A percentile compares a stretch with the other conserved stretches of the same genome.
phyloP scores from a whole-genome alignment of 2,329 filamentous ascomycete species.

The Neopestalotiopsis sp. region DNA sequence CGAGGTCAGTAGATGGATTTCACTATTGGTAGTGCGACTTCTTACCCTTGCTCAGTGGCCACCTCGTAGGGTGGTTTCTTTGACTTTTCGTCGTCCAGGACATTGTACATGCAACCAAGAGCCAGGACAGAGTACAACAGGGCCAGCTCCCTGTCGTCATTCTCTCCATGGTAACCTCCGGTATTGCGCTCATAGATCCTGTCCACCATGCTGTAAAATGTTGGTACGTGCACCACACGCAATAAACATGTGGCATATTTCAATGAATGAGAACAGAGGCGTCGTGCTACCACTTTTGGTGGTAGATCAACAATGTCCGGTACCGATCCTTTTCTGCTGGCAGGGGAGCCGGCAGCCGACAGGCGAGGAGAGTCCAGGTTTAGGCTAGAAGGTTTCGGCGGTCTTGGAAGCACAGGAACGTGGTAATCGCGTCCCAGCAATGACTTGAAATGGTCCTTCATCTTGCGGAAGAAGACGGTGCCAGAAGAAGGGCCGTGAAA shows the following conservation, averaged over 20 bases:
- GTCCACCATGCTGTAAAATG: slow-evolving; percentile 72
- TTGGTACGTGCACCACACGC: slow-evolving; percentile 73
- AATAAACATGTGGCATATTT: slow-evolving; percentile 47
- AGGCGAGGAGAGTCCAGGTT: slow-evolving; percentile 75
- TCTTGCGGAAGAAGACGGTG: slow-evolving; percentile 82
- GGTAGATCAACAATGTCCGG: slow-evolving; percentile 72
- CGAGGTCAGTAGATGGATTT: slow-evolving; percentile 7
- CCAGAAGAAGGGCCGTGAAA: slow-evolving; percentile 95
- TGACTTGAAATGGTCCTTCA: slow-evolving; percentile 86
- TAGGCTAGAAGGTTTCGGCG: slow-evolving; percentile 54
- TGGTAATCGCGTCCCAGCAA: slow-evolving; percentile 71
- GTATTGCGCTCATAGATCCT: slow-evolving; percentile 67
- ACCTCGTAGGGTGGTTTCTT: slow-evolving; percentile 39
- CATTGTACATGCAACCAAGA: slow-evolving; percentile 63
- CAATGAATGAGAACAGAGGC: slow-evolving; percentile 44
- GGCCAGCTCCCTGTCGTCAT: slow-evolving; percentile 64
- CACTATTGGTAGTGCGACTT: background rate
- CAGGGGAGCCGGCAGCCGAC: slow-evolving; percentile 67
- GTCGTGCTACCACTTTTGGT: slow-evolving; percentile 58
- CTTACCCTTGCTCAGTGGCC: slow-evolving; percentile 60
- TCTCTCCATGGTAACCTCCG: slow-evolving; percentile 54
- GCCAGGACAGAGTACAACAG: slow-evolving; percentile 66
- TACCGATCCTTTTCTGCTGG: slow-evolving; percentile 50
- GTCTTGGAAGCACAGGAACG: slow-evolving; percentile 62
- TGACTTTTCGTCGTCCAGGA: slow-evolving; percentile 30